Evolutionary conservation across 495 filamentous ascomycete genomes (phyloP).

Genomic region (Cercophora samala): DNA sequence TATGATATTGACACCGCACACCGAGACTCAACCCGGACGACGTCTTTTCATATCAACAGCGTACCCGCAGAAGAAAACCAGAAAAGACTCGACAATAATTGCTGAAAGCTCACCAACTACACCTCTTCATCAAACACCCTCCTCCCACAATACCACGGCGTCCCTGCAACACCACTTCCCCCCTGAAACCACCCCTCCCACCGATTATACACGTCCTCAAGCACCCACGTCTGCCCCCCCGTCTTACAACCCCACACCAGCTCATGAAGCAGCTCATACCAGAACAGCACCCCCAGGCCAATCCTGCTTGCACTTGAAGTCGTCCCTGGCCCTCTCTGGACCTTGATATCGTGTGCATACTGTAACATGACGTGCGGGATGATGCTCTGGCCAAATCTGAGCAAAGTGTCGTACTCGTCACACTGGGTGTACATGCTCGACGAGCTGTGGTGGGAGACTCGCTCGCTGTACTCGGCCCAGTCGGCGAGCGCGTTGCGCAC

Average conservation of each 20-base stretch:
- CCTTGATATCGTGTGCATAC: conserved; percentile 6
- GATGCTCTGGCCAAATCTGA: conserved; percentile 15
- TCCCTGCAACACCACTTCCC: neutral
- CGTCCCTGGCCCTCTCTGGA: neutral
- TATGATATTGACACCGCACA: too few relatives aligned
- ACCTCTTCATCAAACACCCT: neutral
- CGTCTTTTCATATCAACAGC: too few relatives aligned
- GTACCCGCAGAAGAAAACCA: too few relatives aligned
- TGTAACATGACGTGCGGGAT: conserved; percentile 14
- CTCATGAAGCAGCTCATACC: conserved; percentile 21
- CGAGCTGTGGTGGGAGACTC: conserved; percentile 1
- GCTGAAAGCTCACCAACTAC: too few relatives aligned
- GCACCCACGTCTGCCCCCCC: neutral
- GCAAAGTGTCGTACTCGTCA: conserved; percentile 12
- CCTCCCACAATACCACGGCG: neutral
- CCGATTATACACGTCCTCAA: neutral
- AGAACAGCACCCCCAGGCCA: neutral
- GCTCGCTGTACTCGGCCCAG: conserved; percentile 9
- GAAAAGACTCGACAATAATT: too few relatives aligned
- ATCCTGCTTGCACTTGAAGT: neutral
- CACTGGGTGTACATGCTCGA: conserved; percentile 10
- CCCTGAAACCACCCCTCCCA: conserved; percentile 3
- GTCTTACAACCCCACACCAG: conserved; percentile 16
- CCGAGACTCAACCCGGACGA: too few relatives aligned
- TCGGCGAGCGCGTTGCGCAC: conserved; percentile 12